These are phyloP conservation scores for Scorias spongiosa DNA, from an alignment of 2,329 filamentous ascomycete species.

Conservation along the genomic window DNA sequence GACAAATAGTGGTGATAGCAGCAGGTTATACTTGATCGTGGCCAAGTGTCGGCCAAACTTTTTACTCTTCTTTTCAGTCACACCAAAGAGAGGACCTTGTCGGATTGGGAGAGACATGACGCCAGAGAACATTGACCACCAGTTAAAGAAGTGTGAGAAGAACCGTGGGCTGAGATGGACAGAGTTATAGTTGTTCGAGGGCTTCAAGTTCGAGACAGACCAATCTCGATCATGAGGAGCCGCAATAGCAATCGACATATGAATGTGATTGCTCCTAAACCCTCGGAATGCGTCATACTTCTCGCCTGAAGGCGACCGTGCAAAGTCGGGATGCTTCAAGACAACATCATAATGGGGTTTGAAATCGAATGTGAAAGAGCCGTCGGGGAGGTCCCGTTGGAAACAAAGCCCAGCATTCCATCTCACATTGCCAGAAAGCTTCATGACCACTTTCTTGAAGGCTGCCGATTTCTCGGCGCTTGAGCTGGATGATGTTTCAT, in stretches of 20 bases:
- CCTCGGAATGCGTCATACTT: slow-evolving; percentile 84
- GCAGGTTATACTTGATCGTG: slow-evolving; percentile 95
- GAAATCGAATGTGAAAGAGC: slow-evolving; percentile 70
- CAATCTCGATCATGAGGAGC: slow-evolving; percentile 80
- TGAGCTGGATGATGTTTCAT: slow-evolving; percentile 42
- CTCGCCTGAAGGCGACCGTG: slow-evolving; percentile 39
- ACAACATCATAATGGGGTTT: slow-evolving; percentile 84
- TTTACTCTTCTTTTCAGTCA: slow-evolving; percentile 90
- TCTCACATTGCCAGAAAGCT: slow-evolving; percentile 87
- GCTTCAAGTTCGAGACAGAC: slow-evolving; percentile 57
- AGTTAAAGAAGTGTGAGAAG: slow-evolving; percentile 95
- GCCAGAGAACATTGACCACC: slow-evolving; percentile 94
- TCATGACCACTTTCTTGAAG: slow-evolving; percentile 99
- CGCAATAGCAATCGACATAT: slow-evolving; percentile 80
- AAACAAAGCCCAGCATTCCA: slow-evolving; percentile 88
- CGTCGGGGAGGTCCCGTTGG: slow-evolving; percentile 62
- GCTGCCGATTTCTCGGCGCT: slow-evolving; percentile 58
- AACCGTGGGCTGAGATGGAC: slow-evolving; percentile 89
- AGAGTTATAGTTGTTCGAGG: slow-evolving; percentile 86
- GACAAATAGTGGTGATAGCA: slow-evolving; percentile 83
- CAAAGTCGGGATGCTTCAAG: slow-evolving; percentile 63
- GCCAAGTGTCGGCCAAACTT: slow-evolving; percentile 94
- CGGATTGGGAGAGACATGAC: slow-evolving; percentile 89
- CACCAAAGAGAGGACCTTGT: slow-evolving; percentile 81
- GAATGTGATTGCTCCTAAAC: slow-evolving; percentile 95